These are phyloP conservation scores for Quillaja saponaria DNA, from an alignment of 306 rosid genomes.

Conservation along the genomic window DNA sequence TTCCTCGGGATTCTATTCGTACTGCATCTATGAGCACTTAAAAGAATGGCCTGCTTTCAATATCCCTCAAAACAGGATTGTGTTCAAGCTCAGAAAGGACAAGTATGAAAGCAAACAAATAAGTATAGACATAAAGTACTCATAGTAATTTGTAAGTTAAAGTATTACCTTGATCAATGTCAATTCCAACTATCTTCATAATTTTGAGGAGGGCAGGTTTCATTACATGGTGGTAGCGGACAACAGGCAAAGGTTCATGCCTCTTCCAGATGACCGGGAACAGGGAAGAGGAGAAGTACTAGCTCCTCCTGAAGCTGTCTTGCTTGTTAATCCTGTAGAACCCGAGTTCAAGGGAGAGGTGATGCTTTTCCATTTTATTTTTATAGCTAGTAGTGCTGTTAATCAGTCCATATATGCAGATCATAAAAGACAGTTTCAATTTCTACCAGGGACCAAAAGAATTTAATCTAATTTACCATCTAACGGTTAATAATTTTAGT, in stretches of 20 bases:
- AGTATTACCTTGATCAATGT: no score
- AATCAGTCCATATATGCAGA: no score
- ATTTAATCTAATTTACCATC: no score
- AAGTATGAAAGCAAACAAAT: conserved; percentile 39
- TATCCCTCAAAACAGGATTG: conserved; percentile 74
- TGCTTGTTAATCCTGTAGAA: conserved; percentile 65
- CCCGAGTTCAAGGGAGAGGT: conserved; percentile 76
- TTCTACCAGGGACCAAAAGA: no score
- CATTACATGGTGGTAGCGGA: conserved; percentile 65
- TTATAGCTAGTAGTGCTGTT: no score
- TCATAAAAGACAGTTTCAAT: no score
- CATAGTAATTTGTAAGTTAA: no score
- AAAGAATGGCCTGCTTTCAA: conserved; percentile 83
- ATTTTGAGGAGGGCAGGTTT: no score
- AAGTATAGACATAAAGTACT: no score
- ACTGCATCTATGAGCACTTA: conserved; percentile 79
- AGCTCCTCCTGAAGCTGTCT: conserved; percentile 71
- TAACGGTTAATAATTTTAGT: no score
- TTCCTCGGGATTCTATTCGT: conserved; percentile 92
- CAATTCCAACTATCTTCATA: no score
- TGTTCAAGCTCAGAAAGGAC: conserved; percentile 84
- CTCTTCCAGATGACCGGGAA: conserved; percentile 68
- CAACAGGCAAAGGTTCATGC: conserved; percentile 72
- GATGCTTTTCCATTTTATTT: not conserved
- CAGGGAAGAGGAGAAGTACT: conserved; percentile 51